Evolutionary conservation across 768 basidiomycete genomes (phyloP).

Genomic region (Hygrocybe punicea): DNA sequence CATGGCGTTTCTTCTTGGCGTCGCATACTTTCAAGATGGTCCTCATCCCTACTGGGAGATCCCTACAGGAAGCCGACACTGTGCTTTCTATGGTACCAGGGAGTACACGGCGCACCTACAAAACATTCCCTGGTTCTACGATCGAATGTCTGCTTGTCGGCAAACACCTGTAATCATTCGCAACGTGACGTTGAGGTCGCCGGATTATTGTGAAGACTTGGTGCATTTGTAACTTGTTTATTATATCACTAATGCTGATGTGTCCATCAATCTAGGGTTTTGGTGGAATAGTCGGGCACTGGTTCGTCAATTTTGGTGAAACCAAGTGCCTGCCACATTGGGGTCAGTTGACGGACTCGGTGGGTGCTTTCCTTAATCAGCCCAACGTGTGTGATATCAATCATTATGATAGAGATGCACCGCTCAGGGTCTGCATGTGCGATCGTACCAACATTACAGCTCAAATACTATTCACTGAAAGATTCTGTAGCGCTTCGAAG

Average conservation of each 20-base stretch:
- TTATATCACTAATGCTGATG: background rate
- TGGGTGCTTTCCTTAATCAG: background rate
- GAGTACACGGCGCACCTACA: background rate
- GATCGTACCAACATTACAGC: background rate
- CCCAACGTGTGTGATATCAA: background rate
- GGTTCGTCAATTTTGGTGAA: background rate
- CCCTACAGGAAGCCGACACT: background rate
- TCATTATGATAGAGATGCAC: background rate
- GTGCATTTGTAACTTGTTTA: background rate
- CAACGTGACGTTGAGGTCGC: background rate
- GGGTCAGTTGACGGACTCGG: background rate
- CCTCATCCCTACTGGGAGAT: background rate
- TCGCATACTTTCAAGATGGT: background rate
- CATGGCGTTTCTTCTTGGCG: background rate
- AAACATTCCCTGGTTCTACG: background rate
- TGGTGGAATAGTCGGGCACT: background rate
- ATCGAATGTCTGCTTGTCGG: background rate
- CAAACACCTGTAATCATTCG: background rate
- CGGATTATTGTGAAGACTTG: background rate
- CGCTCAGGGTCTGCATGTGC: background rate
- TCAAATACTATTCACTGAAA: background rate
- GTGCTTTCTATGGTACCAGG: background rate
- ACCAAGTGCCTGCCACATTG: background rate
- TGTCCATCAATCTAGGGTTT: background rate
- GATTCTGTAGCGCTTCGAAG: background rate